These are phyloP conservation scores for Zizania palustris DNA, from an alignment of 202 grass and related monocot species.

Conservation along the genomic window DNA sequence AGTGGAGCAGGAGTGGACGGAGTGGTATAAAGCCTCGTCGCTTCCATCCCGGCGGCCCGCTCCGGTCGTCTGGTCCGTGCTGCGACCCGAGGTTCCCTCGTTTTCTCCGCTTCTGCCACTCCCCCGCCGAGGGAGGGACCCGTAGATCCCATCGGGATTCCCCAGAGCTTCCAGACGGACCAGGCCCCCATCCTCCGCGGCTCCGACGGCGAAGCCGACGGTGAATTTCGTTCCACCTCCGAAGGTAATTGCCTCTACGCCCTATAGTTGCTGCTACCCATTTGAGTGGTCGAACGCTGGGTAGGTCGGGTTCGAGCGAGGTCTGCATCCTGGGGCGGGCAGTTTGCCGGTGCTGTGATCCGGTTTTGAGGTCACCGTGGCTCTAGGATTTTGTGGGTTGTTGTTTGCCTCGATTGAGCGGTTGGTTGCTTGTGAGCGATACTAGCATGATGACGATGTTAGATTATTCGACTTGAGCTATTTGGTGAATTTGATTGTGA, in stretches of 20 bases:
- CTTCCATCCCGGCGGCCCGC: background rate
- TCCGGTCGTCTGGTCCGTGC: background rate
- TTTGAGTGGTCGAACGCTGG: background rate
- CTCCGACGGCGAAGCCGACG: constrained; percentile 25
- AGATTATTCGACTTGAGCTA: background rate
- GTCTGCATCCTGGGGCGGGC: background rate
- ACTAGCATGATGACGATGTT: background rate
- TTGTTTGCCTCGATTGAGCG: constrained; percentile 1
- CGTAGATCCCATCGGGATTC: constrained; percentile 49
- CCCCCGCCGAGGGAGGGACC: constrained; percentile 3
- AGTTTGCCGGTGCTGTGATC: constrained; percentile 1
- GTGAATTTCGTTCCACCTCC: background rate
- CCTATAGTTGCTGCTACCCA: background rate
- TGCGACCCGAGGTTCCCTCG: constrained; percentile 45
- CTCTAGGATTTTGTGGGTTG: background rate
- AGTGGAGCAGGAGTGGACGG: background rate
- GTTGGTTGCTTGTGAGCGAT: background rate
- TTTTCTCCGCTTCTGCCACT: background rate
- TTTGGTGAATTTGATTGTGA: constrained; percentile 21
- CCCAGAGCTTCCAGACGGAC: constrained; percentile 12
- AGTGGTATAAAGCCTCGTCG: constrained; percentile 40
- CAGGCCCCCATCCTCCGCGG: background rate
- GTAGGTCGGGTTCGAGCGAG: background rate
- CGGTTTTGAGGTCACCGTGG: background rate
- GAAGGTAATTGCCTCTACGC: constrained; percentile 5